Evolutionary conservation across 163 green algal genomes (phyloP).

Genomic region (Chlamydomonas reinhardtii): DNA sequence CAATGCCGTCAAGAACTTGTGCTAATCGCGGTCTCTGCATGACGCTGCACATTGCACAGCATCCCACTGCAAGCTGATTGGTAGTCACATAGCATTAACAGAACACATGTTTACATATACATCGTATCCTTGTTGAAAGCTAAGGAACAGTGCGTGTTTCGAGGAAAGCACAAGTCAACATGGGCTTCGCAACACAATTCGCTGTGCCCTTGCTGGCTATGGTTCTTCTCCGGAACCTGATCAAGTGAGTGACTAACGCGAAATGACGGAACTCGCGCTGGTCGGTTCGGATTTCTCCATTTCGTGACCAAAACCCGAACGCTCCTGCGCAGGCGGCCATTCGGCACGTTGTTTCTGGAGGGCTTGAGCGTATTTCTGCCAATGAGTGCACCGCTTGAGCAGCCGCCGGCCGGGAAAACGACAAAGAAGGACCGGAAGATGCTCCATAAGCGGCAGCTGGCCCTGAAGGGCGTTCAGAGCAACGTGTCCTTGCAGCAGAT

Average conservation of each 20-base stretch:
- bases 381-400: neutral
- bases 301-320: no score
- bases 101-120: no score
- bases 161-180: neutral
- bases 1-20: no score
- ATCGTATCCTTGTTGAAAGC: no score
- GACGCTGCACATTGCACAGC: no score
- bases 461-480: conserved; percentile 20
- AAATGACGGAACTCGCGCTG: no score
- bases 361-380: conserved; percentile 13
- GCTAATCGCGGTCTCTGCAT: no score
- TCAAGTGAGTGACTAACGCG: neutral
- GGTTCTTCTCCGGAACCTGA: conserved; percentile 4
- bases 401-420: neutral
- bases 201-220: conserved; percentile 3
- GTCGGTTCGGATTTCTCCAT: neutral
- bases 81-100: no score
- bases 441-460: conserved; percentile 35
- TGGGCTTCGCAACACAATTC: conserved; percentile 25
- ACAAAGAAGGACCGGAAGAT: conserved; percentile 24
- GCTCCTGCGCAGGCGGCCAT: conserved; percentile 11
- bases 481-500: conserved; percentile 16
- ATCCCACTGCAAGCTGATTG: no score
- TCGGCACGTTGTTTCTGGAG: conserved; percentile 14
- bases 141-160: no score